phyloP scores from a whole-genome alignment of 2,329 filamentous ascomycete genomes.

The Paecilomyces fulvus region DNA sequence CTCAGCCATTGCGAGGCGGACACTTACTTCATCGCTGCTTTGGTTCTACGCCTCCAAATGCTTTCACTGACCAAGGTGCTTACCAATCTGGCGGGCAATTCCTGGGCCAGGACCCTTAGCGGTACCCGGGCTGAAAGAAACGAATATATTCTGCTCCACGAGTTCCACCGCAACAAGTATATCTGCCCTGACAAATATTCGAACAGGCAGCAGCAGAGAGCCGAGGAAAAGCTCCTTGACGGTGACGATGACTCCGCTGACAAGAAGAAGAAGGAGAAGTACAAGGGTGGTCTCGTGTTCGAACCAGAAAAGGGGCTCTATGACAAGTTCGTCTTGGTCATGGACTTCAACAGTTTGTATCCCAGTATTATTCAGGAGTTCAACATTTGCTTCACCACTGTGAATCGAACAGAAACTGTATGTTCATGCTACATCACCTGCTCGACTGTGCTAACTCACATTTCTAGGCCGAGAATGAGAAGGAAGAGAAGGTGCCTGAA shows the following conservation, averaged over 20 bases:
- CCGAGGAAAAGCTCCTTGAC: slow-evolving; percentile 61
- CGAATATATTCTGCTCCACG: slow-evolving; percentile 96
- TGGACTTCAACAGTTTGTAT: slow-evolving; percentile 99
- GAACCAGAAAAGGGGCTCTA: slow-evolving; percentile 96
- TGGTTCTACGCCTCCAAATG: slow-evolving; percentile 83
- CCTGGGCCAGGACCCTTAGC: slow-evolving; percentile 91
- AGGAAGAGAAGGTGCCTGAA: slow-evolving; percentile 82
- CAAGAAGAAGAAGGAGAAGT: slow-evolving; percentile 97
- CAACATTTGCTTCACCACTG: slow-evolving; percentile 99
- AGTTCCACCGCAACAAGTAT: slow-evolving; percentile 94
- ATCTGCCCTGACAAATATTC: slow-evolving; percentile 93
- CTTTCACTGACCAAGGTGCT: slow-evolving; percentile 88
- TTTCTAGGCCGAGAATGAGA: slow-evolving; percentile 48
- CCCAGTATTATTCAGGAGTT: slow-evolving; percentile 98
- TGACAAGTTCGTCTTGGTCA: slow-evolving; percentile 95
- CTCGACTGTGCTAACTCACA: slow-evolving; percentile 5
- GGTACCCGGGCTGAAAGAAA: slow-evolving; percentile 96
- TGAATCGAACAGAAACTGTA: slow-evolving; percentile 67
- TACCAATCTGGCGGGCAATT: slow-evolving; percentile 94
- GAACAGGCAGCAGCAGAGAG: slow-evolving; percentile 62
- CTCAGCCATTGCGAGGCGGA: slow-evolving; percentile 90
- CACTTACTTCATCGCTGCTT: slow-evolving; percentile 88
- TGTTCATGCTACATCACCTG: slow-evolving; percentile 22
- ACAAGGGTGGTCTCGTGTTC: slow-evolving; percentile 95
- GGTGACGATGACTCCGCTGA: slow-evolving; percentile 56